Percentiles rank a stretch among this genome's conserved stretches.
phyloP scores from a whole-genome alignment of 257 asterid species.

The Nicotiana tabacum region DNA sequence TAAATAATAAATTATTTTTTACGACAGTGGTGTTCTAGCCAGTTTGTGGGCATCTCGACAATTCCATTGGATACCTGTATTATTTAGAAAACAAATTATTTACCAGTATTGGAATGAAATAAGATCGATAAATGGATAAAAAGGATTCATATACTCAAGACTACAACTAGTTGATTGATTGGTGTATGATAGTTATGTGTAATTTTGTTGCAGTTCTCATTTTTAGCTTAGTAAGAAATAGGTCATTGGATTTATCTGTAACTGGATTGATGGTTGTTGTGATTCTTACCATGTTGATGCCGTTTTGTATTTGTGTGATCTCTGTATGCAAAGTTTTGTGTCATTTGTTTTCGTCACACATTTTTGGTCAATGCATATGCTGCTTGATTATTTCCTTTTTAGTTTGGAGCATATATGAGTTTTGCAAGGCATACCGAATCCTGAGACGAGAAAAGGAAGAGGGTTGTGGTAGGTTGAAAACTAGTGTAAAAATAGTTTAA shows the following conservation, averaged over 20 bases:
- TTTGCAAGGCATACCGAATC: neutral
- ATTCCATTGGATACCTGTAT: too few relatives aligned
- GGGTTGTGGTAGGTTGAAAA: neutral
- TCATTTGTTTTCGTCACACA: neutral
- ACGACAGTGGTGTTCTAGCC: too few relatives aligned
- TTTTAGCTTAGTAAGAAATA: neutral
- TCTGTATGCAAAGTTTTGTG: neutral
- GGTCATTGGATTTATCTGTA: neutral
- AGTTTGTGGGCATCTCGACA: too few relatives aligned
- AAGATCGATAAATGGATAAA: neutral
- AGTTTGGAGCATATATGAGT: neutral
- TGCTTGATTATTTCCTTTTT: neutral
- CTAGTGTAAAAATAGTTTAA: neutral
- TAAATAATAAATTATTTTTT: too few relatives aligned
- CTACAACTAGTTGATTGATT: neutral
- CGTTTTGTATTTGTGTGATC: neutral
- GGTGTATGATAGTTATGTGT: neutral
- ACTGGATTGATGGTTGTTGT: neutral
- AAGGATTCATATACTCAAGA: too few relatives aligned
- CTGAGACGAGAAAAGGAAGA: neutral
- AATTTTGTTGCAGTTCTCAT: neutral
- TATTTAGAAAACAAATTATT: too few relatives aligned
- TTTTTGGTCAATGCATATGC: neutral
- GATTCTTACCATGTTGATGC: neutral
- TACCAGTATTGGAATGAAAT: conserved; percentile 2